A percentile compares a stretch with the other conserved stretches of the same genome.
Conservation (phyloP, 2,329 filamentous ascomycete species). For the Arthrobotrys musiformis region DNA sequence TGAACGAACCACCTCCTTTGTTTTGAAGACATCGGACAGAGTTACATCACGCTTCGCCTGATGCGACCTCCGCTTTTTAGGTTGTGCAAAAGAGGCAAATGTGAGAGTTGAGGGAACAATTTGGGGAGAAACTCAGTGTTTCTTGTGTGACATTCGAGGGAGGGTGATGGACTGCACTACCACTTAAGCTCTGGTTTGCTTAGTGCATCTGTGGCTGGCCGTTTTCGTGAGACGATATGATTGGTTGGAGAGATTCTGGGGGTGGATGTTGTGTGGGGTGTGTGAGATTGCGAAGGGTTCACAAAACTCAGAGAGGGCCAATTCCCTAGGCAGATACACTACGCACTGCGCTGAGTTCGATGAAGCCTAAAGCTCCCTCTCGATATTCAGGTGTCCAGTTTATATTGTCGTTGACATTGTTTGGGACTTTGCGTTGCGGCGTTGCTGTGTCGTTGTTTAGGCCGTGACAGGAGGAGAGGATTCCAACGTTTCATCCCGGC, state of each 20-base stretch:
- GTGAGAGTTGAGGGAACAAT: background rate
- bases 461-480: background rate
- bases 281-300: background rate
- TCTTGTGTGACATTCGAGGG: slow-evolving; percentile 24
- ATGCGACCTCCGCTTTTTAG: slow-evolving; percentile 47
- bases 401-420: background rate
- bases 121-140: slow-evolving; percentile 45
- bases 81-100: slow-evolving; percentile 30
- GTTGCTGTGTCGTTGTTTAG: background rate
- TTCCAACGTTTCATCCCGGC: slow-evolving; percentile 27
- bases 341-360: background rate
- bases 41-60: slow-evolving; percentile 44
- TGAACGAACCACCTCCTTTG: background rate
- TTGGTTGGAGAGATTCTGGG: slow-evolving; percentile 13
- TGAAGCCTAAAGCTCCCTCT: background rate
- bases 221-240: slow-evolving; percentile 54
- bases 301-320: background rate
- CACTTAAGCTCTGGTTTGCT: background rate
- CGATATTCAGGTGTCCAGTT: background rate
- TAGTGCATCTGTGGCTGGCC: slow-evolving; percentile 42
- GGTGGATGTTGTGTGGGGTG: background rate
- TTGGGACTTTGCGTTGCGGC: slow-evolving; percentile 6
- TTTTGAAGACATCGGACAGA: background rate
- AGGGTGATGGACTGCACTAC: background rate
- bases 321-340: slow-evolving; percentile 14